phyloP scores from a whole-genome alignment of 2,329 filamentous ascomycete species.

The Coccinonectria pachysandricola region DNA sequence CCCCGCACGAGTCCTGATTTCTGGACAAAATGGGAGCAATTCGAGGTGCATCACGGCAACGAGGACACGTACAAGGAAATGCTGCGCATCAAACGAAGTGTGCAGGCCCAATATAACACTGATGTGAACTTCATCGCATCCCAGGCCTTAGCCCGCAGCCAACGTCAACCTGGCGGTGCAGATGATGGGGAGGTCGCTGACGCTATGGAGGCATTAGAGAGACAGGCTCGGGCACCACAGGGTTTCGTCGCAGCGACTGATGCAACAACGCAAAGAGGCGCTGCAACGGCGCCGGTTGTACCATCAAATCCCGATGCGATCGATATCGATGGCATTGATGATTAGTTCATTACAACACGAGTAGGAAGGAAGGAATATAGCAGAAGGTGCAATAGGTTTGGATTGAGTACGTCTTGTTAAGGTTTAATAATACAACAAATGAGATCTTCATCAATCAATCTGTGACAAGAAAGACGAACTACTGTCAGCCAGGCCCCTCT shows the following conservation, averaged over 20 bases:
- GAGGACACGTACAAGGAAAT: constrained; percentile 99
- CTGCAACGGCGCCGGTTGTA: constrained; percentile 28
- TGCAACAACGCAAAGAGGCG: constrained; percentile 51
- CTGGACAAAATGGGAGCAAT: constrained; percentile 95
- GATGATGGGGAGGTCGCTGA: constrained; percentile 49
- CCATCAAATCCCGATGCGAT: constrained; percentile 77
- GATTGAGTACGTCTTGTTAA: too few species aligned
- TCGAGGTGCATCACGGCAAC: constrained; percentile 96
- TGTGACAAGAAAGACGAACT: too few species aligned
- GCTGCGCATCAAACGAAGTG: constrained; percentile 92
- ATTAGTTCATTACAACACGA: too few species aligned
- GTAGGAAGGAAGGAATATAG: too few species aligned
- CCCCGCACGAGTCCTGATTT: constrained; percentile 81
- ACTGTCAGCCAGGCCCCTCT: too few species aligned
- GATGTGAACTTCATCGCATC: constrained; percentile 98
- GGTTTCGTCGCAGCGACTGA: constrained; percentile 87
- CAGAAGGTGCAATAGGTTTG: too few species aligned
- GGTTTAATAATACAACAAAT: too few species aligned
- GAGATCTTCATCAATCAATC: too few species aligned
- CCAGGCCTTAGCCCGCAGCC: constrained; percentile 77
- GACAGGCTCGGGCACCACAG: constrained; percentile 75
- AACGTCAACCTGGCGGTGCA: constrained; percentile 46
- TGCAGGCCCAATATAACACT: constrained; percentile 96
- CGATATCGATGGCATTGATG: constrained; percentile 63
- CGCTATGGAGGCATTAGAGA: constrained; percentile 81